These are phyloP conservation scores for Trichophyton schoenleinii DNA, from an alignment of 2,329 filamentous ascomycete species.

Conservation along the genomic window DNA sequence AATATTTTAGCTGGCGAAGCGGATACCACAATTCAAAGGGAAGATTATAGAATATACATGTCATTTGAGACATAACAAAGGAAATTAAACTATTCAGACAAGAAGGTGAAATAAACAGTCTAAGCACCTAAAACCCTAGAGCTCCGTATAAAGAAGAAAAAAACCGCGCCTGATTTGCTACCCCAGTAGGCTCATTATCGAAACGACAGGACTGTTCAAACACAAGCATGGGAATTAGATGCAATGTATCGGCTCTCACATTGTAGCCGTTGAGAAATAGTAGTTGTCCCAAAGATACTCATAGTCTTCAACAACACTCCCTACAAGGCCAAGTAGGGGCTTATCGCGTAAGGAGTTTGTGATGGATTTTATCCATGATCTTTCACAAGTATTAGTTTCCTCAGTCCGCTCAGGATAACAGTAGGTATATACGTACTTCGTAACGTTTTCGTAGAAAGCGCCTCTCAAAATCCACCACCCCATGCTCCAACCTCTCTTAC, in stretches of 20 bases:
- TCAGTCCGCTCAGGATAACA: neutral
- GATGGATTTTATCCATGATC: conserved; percentile 53
- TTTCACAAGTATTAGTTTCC: conserved; percentile 23
- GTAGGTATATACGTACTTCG: conserved; percentile 39
- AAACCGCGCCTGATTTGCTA: neutral
- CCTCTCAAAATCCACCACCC: conserved; percentile 95
- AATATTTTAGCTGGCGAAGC: conserved; percentile 46
- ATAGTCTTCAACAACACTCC: conserved; percentile 84
- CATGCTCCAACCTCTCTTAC: conserved; percentile 75
- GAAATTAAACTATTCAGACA: neutral
- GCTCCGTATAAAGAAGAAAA: neutral
- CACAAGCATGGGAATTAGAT: conserved; percentile 9
- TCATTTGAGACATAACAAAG: neutral
- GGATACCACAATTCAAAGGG: neutral
- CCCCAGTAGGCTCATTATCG: neutral
- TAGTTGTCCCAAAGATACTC: conserved; percentile 98
- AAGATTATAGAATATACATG: neutral
- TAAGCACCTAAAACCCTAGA: neutral
- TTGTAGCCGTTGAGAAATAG: conserved; percentile 63
- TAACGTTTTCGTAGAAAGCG: conserved; percentile 91
- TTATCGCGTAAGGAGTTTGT: conserved; percentile 59
- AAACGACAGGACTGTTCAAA: neutral
- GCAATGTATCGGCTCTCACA: conserved; percentile 17
- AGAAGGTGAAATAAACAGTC: neutral
- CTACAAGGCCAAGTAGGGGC: conserved; percentile 67